Conservation (phyloP, 192 early-diverging fungal genomes). For the Kickxella alabastrina region DNA sequence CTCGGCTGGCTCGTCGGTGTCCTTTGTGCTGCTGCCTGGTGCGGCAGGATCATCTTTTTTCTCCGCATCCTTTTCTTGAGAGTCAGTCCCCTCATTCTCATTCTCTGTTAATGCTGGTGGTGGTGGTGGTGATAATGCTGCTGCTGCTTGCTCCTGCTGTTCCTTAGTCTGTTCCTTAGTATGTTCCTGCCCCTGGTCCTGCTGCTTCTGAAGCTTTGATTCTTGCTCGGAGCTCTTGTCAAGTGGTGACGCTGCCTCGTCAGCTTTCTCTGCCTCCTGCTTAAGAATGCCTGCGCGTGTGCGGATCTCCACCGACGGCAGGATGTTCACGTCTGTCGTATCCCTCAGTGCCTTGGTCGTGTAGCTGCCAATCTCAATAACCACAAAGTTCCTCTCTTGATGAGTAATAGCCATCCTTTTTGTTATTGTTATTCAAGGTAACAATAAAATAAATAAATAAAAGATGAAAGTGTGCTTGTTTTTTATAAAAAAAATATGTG, state of each 20-base stretch:
- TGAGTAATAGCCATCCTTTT: constrained; percentile 33
- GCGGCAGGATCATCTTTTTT: no score
- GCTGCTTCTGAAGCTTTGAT: no score
- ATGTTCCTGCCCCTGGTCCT: no score
- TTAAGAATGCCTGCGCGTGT: constrained; percentile 25
- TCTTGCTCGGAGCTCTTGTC: no score
- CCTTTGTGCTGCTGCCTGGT: not conserved
- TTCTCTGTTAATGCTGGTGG: no score
- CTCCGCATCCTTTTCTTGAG: no score
- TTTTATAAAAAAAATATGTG: not conserved
- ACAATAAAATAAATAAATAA: not conserved
- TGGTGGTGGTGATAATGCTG: no score
- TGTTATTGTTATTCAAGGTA: not conserved
- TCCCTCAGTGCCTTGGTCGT: constrained; percentile 72
- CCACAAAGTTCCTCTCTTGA: constrained; percentile 76
- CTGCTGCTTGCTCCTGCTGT: no score
- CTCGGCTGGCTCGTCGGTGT: constrained; percentile 4
- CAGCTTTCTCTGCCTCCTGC: not conserved
- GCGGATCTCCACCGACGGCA: constrained; percentile 60
- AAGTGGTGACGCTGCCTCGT: constrained; percentile 2
- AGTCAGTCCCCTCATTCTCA: no score
- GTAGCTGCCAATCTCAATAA: constrained; percentile 82
- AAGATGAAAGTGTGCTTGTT: not conserved
- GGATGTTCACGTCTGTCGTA: constrained; percentile 69
- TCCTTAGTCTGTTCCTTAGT: no score